Percentiles rank a stretch among this genome's conserved stretches.
phyloP scores from a whole-genome alignment of 768 basidiomycete species.

The Ramaria sp. region DNA sequence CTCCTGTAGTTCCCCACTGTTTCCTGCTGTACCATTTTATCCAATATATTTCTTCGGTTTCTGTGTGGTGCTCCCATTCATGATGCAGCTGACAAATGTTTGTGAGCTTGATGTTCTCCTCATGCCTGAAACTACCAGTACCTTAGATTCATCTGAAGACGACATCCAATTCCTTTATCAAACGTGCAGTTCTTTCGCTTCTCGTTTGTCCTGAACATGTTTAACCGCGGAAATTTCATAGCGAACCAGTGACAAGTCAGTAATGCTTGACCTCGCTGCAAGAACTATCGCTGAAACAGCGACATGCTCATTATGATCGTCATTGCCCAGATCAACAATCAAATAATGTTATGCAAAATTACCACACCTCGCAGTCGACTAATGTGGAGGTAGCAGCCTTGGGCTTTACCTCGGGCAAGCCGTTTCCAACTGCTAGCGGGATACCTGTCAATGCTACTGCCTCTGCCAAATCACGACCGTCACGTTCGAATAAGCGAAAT shows the following conservation, averaged over 20 bases:
- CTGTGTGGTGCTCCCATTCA: neutral
- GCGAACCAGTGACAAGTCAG: constrained; percentile 29
- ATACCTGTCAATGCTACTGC: neutral
- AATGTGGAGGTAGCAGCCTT: neutral
- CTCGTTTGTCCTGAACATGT: neutral
- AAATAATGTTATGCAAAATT: neutral
- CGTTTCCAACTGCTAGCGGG: neutral
- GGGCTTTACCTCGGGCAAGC: neutral
- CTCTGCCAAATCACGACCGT: neutral
- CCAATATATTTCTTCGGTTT: neutral
- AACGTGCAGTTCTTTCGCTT: neutral
- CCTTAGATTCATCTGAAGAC: neutral
- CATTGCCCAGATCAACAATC: constrained; percentile 31
- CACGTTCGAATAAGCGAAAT: neutral
- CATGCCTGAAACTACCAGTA: neutral
- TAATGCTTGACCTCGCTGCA: constrained; percentile 38
- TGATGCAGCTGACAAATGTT: neutral
- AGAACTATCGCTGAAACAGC: constrained; percentile 24
- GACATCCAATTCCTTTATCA: constrained; percentile 15
- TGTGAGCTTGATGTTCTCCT: neutral
- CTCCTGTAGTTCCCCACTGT: neutral
- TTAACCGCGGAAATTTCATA: neutral
- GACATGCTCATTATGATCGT: constrained; percentile 43
- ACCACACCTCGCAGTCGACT: neutral
- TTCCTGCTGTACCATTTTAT: constrained; percentile 5